Percentiles rank a stretch among this genome's conserved stretches.
phyloP scores from a whole-genome alignment of 345 rosid genomes.

The Lepidium sativum region DNA sequence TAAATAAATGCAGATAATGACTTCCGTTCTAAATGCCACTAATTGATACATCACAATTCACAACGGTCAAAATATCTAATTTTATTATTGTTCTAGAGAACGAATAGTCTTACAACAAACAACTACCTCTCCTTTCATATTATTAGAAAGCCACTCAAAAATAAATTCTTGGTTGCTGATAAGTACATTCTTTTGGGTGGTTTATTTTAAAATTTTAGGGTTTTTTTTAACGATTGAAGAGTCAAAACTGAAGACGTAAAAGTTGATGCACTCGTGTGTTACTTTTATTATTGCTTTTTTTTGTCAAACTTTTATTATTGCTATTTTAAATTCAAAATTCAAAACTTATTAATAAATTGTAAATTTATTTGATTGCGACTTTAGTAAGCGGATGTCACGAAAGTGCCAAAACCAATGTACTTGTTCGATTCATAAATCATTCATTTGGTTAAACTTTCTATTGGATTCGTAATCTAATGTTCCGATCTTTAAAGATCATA shows the following conservation, averaged over 20 bases:
- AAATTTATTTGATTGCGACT: neutral
- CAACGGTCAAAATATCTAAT: neutral
- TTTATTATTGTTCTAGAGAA: no score
- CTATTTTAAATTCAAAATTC: no score
- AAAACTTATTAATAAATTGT: neutral
- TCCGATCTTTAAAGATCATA: neutral
- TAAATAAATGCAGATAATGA: conserved; percentile 3
- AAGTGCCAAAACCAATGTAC: neutral
- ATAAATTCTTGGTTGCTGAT: neutral
- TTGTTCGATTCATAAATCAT: neutral
- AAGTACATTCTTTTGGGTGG: neutral
- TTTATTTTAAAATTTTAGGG: neutral
- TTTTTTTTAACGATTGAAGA: no score
- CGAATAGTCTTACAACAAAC: no score
- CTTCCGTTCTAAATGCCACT: no score
- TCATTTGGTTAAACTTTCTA: neutral
- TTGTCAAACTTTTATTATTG: no score
- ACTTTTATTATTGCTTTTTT: neutral
- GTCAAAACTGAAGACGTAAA: neutral
- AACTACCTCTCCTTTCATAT: neutral
- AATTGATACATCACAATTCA: conserved; percentile 20
- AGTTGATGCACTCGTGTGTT: neutral
- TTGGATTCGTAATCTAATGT: neutral
- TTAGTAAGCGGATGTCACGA: neutral
- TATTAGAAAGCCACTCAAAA: neutral